Conservation (phyloP, 306 rosid species). For the Medicago lupulina region DNA sequence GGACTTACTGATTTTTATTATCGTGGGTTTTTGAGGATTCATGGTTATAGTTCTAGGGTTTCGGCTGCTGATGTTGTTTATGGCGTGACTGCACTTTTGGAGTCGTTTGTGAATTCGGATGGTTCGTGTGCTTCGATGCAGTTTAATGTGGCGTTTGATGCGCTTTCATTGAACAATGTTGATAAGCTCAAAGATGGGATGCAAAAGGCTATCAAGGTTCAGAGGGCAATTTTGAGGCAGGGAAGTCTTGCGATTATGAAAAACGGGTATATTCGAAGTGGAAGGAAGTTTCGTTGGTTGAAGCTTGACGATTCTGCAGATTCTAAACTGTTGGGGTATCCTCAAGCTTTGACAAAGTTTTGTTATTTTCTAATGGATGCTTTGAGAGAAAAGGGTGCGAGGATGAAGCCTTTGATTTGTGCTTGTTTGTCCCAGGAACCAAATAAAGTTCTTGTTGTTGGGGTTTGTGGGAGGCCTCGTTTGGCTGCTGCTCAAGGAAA, state of each 20-base stretch:
- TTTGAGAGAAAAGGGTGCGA: conserved; percentile 86
- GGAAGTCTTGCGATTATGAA: conserved; percentile 85
- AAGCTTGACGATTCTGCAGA: conserved; percentile 83
- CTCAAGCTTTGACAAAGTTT: conserved; percentile 91
- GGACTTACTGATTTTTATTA: conserved; percentile 90
- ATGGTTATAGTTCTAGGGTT: conserved; percentile 81
- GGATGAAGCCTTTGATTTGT: conserved; percentile 94
- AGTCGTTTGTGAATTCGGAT: conserved; percentile 75
- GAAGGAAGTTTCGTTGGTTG: conserved; percentile 92
- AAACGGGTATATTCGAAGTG: conserved; percentile 84
- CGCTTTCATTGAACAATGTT: conserved; percentile 74
- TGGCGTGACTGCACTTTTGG: conserved; percentile 94
- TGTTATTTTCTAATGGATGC: conserved; percentile 98
- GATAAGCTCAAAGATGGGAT: conserved; percentile 81
- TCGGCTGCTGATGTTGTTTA: conserved; percentile 99
- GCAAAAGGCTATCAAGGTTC: conserved; percentile 89
- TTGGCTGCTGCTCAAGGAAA: conserved; percentile 90
- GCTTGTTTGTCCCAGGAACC: conserved; percentile 92
- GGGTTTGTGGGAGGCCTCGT: conserved; percentile 95
- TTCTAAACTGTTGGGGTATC: conserved; percentile 76
- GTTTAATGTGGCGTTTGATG: conserved; percentile 86
- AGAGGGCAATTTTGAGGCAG: conserved; percentile 88
- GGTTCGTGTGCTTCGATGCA: conserved; percentile 86
- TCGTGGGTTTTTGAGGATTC: conserved; percentile 76
- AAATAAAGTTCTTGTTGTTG: conserved; percentile 74